Conservation (phyloP, 805 yeast genomes). For the Metschnikowia vanudenii region DNA sequence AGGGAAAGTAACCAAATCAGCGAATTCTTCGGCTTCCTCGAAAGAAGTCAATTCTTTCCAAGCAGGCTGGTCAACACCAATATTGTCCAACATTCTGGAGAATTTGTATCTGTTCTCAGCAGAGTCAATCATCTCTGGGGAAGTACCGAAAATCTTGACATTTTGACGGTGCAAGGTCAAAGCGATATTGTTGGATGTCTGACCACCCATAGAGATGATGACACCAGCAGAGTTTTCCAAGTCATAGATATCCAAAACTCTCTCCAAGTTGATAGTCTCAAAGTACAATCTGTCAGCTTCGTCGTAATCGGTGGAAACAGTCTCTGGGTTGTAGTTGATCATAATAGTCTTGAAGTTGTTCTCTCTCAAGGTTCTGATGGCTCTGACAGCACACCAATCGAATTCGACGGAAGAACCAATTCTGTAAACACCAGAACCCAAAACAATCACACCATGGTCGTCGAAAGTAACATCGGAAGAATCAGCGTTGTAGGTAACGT, state of each 20-base stretch:
- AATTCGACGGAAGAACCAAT: constrained; percentile 98
- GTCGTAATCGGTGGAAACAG: constrained; percentile 98
- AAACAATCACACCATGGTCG: constrained; percentile 91
- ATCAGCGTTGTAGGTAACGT: constrained; percentile 92
- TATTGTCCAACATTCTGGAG: constrained; percentile 93
- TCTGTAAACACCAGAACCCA: constrained; percentile 98
- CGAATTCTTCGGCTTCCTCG: constrained; percentile 89
- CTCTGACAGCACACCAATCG: constrained; percentile 99
- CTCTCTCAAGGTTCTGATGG: constrained; percentile 89
- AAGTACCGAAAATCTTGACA: constrained; percentile 93
- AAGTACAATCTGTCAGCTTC: constrained; percentile 96
- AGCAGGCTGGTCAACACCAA: constrained; percentile 98
- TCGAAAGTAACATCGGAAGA: constrained; percentile 82
- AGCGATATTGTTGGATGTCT: constrained; percentile 95
- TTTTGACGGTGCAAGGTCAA: constrained; percentile 85
- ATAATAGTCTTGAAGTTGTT: constrained; percentile 87
- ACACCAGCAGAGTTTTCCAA: constrained; percentile 89
- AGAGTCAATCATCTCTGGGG: constrained; percentile 97
- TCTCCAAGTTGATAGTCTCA: constrained; percentile 91
- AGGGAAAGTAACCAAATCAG: constrained; percentile 88
- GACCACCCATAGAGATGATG: constrained; percentile 98
- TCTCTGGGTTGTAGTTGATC: constrained; percentile 98
- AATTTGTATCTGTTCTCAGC: constrained; percentile 98
- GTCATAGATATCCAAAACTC: constrained; percentile 93
- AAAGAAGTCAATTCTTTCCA: constrained; percentile 97